phyloP scores from a whole-genome alignment of 2,329 filamentous ascomycete genomes.

The Aspergillus jensenii region DNA sequence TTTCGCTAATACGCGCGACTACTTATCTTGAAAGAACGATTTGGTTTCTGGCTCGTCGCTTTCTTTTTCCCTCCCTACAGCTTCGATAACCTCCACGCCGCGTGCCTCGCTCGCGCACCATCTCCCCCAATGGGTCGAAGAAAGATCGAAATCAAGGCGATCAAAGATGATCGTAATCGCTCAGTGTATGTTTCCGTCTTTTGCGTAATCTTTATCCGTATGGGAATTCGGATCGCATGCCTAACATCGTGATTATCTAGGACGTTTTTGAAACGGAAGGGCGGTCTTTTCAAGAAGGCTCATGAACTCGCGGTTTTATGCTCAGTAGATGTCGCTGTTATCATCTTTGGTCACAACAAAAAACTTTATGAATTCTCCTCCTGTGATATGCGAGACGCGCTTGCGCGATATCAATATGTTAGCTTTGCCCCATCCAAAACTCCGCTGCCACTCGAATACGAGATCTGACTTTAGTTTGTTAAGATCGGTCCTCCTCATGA shows the following conservation, averaged over 20 bases:
- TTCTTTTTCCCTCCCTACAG: slow-evolving; percentile 5
- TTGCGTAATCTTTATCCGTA: neutral
- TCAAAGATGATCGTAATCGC: slow-evolving; percentile 97
- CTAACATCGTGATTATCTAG: slow-evolving; percentile 46
- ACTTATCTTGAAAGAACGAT: slow-evolving; percentile 8
- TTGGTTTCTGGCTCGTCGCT: slow-evolving; percentile 3
- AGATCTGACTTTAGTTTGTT: slow-evolving; percentile 20
- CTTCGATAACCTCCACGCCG: neutral
- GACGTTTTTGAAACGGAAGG: slow-evolving; percentile 98
- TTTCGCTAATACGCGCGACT: slow-evolving; percentile 11
- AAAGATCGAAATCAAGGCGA: slow-evolving; percentile 99
- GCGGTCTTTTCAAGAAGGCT: slow-evolving; percentile 98
- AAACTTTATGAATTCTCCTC: slow-evolving; percentile 99
- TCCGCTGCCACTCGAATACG: slow-evolving; percentile 5
- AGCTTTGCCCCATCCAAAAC: slow-evolving; percentile 39
- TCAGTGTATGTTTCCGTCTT: slow-evolving; percentile 72
- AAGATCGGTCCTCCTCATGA: slow-evolving; percentile 92
- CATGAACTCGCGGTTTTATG: slow-evolving; percentile 97
- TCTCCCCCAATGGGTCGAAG: slow-evolving; percentile 75
- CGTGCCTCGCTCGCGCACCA: slow-evolving; percentile 15
- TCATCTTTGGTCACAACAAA: slow-evolving; percentile 98
- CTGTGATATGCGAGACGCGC: slow-evolving; percentile 84
- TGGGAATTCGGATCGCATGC: neutral
- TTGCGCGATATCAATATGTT: slow-evolving; percentile 88
- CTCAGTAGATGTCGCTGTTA: slow-evolving; percentile 96